Evolutionary conservation across 768 basidiomycete species (phyloP), one percentile per base, ranked within the genome.

Genomic region (Tulasnella sp.): DNA sequence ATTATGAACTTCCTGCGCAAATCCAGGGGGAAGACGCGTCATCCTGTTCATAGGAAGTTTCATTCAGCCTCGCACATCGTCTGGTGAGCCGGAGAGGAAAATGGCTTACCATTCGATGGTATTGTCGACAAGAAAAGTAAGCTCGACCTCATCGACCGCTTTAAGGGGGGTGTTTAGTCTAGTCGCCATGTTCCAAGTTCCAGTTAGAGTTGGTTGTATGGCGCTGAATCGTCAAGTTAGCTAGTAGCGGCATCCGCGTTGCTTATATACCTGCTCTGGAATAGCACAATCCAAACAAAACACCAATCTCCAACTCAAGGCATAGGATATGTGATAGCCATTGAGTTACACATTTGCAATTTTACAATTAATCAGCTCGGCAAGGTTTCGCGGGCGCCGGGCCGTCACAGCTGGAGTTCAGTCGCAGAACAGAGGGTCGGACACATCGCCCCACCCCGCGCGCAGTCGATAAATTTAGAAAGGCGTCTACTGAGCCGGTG

Each of bases 21-120:
- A 96, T 9, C 93, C 93, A 0, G 92, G 89, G 9, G 95, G 95
- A 11, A 95, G 86, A 84, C 91, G 91, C 16, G 92, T 92, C 89
- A 95, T 92, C 93, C 93, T 94, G 24, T 46, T 11, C 12, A 12
- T 54, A 12, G 22, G 24, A 0, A 16, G 42, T 3, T 11, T 81
- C n/a, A 28, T 28, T 81, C 3, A 37, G 37, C 54, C 41, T 42
- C 44, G 73, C 72, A 6, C n/a, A 42, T 72, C 28, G 69, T 24
- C 20, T 60, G 14, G 18, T 58, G 58, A 58, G 28, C 44, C 22
- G 18, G 41, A 40, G 69, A 64, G 44, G 79, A 58, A 40, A 34
- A 76, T 64, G 28, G 81, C 83, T 72, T 82, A 92, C 94, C 94
- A 95, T 92, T 96, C 94, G 48, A 95, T 91, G 80, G 86, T 88